Evolutionary conservation across 768 basidiomycete species (phyloP).

Genomic region (Suillus lakei): DNA sequence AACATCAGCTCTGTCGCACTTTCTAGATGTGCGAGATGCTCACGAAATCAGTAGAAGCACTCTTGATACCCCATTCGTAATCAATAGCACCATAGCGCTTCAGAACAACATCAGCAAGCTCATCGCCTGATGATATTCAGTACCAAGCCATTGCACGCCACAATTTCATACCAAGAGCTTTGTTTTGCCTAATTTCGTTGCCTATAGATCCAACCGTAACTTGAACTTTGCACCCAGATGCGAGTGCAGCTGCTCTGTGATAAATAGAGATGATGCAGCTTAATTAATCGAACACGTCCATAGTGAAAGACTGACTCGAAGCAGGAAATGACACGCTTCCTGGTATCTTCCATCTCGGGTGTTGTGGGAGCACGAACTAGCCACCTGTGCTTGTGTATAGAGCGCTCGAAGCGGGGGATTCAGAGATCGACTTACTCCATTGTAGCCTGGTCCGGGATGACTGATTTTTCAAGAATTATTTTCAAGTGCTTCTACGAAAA

Average conservation of each 20-base stretch:
- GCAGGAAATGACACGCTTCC: conserved; percentile 64
- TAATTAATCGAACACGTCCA: background rate
- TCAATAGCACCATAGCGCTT: conserved; percentile 62
- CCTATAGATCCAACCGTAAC: conserved; percentile 38
- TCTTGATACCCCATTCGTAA: conserved; percentile 63
- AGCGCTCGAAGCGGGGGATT: background rate
- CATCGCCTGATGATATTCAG: conserved; percentile 47
- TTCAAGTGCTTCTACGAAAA: background rate
- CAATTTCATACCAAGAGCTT: conserved; percentile 50
- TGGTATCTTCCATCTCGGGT: conserved; percentile 55
- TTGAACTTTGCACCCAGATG: conserved; percentile 61
- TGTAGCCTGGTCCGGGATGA: conserved; percentile 78
- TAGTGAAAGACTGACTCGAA: conserved; percentile 55
- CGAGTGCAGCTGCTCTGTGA: conserved; percentile 60
- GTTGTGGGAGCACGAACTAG: conserved; percentile 70
- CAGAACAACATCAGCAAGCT: conserved; percentile 59
- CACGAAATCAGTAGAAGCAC: conserved; percentile 80
- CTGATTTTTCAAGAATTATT: conserved; percentile 38
- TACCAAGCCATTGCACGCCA: background rate
- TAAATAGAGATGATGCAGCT: background rate
- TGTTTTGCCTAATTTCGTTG: conserved; percentile 65
- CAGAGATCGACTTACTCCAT: conserved; percentile 51
- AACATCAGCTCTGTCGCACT: background rate
- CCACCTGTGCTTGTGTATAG: conserved; percentile 44
- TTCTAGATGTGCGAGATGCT: conserved; percentile 27